Base-by-base conservation (phyloP, 345 rosid species). In the Erucastrum elatum region DNA sequence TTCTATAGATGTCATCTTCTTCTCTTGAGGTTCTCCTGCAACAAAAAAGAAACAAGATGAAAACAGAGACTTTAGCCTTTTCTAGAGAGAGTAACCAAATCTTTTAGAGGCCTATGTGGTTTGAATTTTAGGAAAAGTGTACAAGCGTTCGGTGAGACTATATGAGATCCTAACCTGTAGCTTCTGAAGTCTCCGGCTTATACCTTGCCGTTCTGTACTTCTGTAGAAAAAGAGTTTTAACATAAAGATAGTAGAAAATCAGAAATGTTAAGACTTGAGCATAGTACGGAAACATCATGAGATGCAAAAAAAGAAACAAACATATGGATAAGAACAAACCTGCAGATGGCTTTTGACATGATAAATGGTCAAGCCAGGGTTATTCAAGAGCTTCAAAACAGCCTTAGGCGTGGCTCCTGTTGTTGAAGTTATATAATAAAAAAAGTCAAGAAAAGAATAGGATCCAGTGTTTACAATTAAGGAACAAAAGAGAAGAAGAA, bases 331-430 rank as follows among this genome's bases (percentile, higher is more conserved):
- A 51, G 68, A 12, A 74, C 61, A 64, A 70, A 91, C 98, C 91
- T 94, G 98, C 82, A 94, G 83, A 85, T 94, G 98, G 85, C 98
- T 94, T 90, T 94, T 94, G 39, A 94, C 97, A 78, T 94, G 97
- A 84, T 94, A 92, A 81, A 94, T 94, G 61, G 98, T 94, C 84
- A 94, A 84, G 77, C 86, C 85, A 81, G 88, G 90, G 61, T 87
- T 91, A 71, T 92, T 89, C 93, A 94, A 91, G 66, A 85, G 89
- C 86, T 86, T 94, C 75, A 94, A 81, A 69, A 94, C 89, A 68
- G 97, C 96, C 78, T 92, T 94, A n/a, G 98, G 98, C 12, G 98
- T 94, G 76, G 98, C 98, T 79, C 97, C 98, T 94, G 81, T n/a
- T 65, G 80, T 70, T n/a, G 34, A 80, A 66, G 66, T 53, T 2